These are phyloP conservation scores for Amphirosellinia nigrospora DNA, from an alignment of 495 filamentous ascomycete species.

Conservation along the genomic window DNA sequence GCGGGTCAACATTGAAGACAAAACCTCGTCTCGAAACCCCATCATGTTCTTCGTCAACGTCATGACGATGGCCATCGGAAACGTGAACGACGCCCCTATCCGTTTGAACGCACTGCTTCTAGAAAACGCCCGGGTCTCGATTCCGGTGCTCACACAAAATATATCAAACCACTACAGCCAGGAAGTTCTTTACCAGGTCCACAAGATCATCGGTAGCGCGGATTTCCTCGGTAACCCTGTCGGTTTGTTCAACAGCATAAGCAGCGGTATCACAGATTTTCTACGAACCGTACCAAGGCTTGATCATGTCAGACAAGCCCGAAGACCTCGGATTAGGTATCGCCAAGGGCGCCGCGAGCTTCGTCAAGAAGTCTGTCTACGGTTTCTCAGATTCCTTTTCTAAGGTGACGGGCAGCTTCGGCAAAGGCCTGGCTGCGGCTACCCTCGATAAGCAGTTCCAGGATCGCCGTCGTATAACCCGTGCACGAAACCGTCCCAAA, in stretches of 20 bases:
- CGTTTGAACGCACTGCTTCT: slow-evolving; percentile 91
- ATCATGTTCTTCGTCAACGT: slow-evolving; percentile 98
- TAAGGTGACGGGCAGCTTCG: slow-evolving; percentile 95
- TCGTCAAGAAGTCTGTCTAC: slow-evolving; percentile 98
- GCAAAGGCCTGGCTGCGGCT: slow-evolving; percentile 91
- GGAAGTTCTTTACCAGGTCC: slow-evolving; percentile 91
- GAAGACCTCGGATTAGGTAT: slow-evolving; percentile 94
- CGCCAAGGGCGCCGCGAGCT: slow-evolving; percentile 94
- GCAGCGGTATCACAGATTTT: slow-evolving; percentile 94
- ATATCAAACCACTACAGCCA: slow-evolving; percentile 94
- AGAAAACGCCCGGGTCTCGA: slow-evolving; percentile 92
- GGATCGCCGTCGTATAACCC: slow-evolving; percentile 90
- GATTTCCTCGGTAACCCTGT: slow-evolving; percentile 99
- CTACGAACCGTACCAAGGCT: slow-evolving; percentile 97
- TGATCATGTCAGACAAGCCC: slow-evolving; percentile 93
- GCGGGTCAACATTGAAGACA: slow-evolving; percentile 94
- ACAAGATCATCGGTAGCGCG: slow-evolving; percentile 94
- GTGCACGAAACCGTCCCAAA: slow-evolving; percentile 91
- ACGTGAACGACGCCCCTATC: slow-evolving; percentile 96
- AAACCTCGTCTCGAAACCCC: slow-evolving; percentile 85
- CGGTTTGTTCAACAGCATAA: slow-evolving; percentile 96
- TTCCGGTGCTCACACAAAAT: slow-evolving; percentile 80
- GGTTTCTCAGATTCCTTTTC: slow-evolving; percentile 95
- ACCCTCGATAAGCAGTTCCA: slow-evolving; percentile 99
- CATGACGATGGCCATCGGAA: slow-evolving; percentile 98